Evolutionary conservation across 2,329 filamentous ascomycete species (phyloP), one percentile per base, ranked within the genome.

Genomic region (Plectosphaerella plurivora): DNA sequence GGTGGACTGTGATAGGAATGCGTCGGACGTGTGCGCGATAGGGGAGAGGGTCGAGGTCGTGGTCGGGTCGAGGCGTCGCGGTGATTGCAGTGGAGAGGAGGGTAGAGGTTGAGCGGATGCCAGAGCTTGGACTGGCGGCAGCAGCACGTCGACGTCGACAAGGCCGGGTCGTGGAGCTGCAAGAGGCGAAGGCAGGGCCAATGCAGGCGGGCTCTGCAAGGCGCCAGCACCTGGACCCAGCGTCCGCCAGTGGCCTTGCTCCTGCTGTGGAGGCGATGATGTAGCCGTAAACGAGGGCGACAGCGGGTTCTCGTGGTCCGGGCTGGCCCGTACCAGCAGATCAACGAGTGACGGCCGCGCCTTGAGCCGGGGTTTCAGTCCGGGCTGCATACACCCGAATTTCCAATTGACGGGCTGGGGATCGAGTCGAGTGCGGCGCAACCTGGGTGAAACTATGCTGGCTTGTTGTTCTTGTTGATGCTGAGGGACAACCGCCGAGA

Each of bases 321-420:
- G 57, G 59, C 59, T 62, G 59, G 68, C 62, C 55, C 70, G 68
- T 58, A 76, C 67, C 54, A 75, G 67, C 55, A 81, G 70, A 55
- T 81, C 77, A 65, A 81, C 72, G 59, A 81, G 66, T 56, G 77
- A 80, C 60, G 74, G 76, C 68, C 77, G 73, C 61, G 75, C 73
- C 75, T 71, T 75, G 59, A 81, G 68, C 55, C 69, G 71, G 50
- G 74, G 74, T 53, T 69, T 71, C 53, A 80, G 68, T 68, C 77
- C 78, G 62, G 78, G 67, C 56, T 76, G 73, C 77, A 81, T 81
- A 59, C 72, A 73, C 61, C 52, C 53, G 44, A 39, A 14, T 16
- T 16, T 12, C 20, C 9, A 8, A 28, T 47, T n/a, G 45, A 20
- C 5, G 11, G 20, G 39, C 33, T 50, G 49, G 35, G 22, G 35